Conservation (phyloP, 1,284 basidiomycete genomes). For the Malassezia brasiliensis region DNA sequence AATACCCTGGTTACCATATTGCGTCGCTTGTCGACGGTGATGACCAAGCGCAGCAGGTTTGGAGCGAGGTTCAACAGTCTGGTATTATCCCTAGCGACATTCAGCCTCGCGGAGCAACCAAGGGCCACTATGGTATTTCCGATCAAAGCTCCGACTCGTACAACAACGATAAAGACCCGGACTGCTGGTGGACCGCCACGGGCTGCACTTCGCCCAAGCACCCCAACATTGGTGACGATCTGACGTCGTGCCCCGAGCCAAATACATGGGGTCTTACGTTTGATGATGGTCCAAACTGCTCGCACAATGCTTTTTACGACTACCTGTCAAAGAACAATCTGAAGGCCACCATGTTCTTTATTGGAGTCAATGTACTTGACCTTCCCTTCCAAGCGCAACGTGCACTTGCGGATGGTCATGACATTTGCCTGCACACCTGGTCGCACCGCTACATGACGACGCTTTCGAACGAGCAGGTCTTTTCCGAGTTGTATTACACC, state of each 20-base stretch:
- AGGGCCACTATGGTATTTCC: neutral
- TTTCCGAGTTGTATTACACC: conserved; percentile 56
- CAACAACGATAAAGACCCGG: conserved; percentile 23
- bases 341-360: conserved; percentile 52
- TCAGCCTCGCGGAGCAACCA: conserved; percentile 3
- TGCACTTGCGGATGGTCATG: conserved; percentile 45
- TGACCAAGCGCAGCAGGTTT: conserved; percentile 18
- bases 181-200: conserved; percentile 42
- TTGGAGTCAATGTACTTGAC: conserved; percentile 54
- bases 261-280: conserved; percentile 53
- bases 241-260: conserved; percentile 50
- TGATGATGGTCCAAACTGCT: conserved; percentile 52
- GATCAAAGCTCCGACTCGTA: neutral
- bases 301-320: conserved; percentile 54
- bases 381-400: conserved; percentile 54
- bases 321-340: conserved; percentile 51
- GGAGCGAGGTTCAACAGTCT: conserved; percentile 16
- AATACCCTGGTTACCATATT: conserved; percentile 45
- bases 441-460: conserved; percentile 53
- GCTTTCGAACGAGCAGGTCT: conserved; percentile 52
- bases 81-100: conserved; percentile 13
- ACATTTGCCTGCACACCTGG: conserved; percentile 48
- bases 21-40: conserved; percentile 49
- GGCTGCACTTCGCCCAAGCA: conserved; percentile 44
- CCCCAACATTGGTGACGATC: conserved; percentile 45